Base-by-base conservation (phyloP, 2,329 filamentous ascomycete genomes). In the Fusarium citri region DNA sequence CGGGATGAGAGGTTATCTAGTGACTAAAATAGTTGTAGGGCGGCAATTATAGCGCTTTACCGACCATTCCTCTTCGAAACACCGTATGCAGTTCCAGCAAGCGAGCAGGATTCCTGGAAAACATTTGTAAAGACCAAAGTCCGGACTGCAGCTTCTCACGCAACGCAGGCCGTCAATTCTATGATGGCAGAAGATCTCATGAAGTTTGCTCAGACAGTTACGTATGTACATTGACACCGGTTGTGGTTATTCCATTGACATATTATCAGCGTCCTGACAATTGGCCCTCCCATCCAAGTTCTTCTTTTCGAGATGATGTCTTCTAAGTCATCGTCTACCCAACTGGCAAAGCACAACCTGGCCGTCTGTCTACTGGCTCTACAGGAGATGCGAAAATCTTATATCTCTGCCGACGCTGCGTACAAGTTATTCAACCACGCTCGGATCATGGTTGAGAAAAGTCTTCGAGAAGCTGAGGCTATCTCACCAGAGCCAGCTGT, bases 291-390 rank as follows among this genome's bases (percentile, higher is more conserved):
- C 7, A 64, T 65, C 16, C 59, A 63, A n/a, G 31, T 64, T 2
- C 51, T 64, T 18, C n/a, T 65, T 2, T 31, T 65, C 5, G 50
- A 65, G 37, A 42, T 57, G 9, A 50, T 46, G 15, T 57, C 47
- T n/a, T 40, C 46, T 2, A 57, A 37, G 14, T 37, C 42, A 42
- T 26, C 47, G 1, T 37, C 45, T 4, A 34, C 25, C 2, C 40
- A 64, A 25, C 10, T 63, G 6, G 62, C 59, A 25, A 65, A 48
- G 16, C 46, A 65, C 4, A 65, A 64, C 26, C 10, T 65, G 16
- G 59, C 46, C 3, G 11, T 65, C 9, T 65, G 59, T n/a, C n/a
- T 65, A 8, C n/a, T 65, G 3, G 59, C 62, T 23, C 31, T 65
- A 5, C 15, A 58, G 11, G 62, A 57, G 41, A 43, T 65, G 59